Conservation (phyloP, 768 basidiomycete species). For the Amanita muscaria region DNA sequence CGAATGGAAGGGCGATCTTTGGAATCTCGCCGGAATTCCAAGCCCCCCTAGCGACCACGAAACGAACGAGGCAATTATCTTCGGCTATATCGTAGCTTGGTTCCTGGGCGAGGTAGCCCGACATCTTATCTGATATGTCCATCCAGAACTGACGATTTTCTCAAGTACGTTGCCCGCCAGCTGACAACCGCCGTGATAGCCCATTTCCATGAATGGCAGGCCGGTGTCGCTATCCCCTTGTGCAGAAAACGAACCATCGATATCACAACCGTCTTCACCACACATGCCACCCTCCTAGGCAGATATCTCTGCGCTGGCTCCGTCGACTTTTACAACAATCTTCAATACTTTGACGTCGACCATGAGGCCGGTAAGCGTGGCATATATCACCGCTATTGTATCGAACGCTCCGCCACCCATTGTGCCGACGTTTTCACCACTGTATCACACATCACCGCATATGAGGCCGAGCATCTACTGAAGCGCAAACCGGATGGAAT, state of each 20-base stretch:
- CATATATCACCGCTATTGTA: constrained; percentile 97
- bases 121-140: constrained; percentile 6
- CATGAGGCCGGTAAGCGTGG: constrained; percentile 99
- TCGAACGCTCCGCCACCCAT: constrained; percentile 90
- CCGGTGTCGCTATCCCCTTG: constrained; percentile 88
- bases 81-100: constrained; percentile 98
- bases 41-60: constrained; percentile 94
- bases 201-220: constrained; percentile 99
- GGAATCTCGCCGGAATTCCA: constrained; percentile 97
- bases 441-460: constrained; percentile 95
- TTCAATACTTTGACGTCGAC: constrained; percentile 99
- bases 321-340: constrained; percentile 99
- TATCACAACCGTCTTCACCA: constrained; percentile 97
- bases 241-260: constrained; percentile 96
- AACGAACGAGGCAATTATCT: constrained; percentile 96
- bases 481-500: constrained; percentile 98
- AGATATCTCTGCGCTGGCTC: constrained; percentile 97
- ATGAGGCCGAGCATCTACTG: constrained; percentile 91
- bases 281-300: constrained; percentile 95
- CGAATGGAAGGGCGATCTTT: constrained; percentile 98
- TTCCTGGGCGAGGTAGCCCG: constrained; percentile 90
- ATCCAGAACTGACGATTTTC: constrained; percentile 6
- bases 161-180: constrained; percentile 73
- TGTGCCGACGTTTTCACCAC: constrained; percentile 99
- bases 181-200: constrained; percentile 83